These are phyloP conservation scores for Filobasidium wieringae DNA, from an alignment of 768 basidiomycete species.

Conservation along the genomic window DNA sequence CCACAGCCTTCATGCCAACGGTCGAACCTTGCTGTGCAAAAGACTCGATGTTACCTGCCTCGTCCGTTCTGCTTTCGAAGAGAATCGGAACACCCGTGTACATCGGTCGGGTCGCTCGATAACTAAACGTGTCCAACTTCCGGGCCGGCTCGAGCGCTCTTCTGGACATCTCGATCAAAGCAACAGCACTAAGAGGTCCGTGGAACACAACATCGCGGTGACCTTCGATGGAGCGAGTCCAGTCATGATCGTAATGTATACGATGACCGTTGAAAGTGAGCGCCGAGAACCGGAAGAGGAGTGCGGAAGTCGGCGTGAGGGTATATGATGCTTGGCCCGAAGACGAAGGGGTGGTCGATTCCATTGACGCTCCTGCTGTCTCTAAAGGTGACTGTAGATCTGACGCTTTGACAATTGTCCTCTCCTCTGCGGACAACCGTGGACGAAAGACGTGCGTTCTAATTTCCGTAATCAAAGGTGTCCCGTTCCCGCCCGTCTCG, in stretches of 20 bases:
- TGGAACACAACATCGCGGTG: conserved; percentile 56
- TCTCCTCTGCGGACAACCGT: too few species aligned
- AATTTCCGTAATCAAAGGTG: conserved; percentile 22
- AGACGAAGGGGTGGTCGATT: background rate
- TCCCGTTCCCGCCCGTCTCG: background rate
- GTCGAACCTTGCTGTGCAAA: conserved; percentile 44
- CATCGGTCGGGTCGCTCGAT: too few species aligned
- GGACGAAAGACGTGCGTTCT: conserved; percentile 31
- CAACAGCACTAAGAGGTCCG: conserved; percentile 66
- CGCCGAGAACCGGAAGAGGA: conserved; percentile 74
- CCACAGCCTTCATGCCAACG: conserved; percentile 50
- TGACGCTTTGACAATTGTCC: background rate
- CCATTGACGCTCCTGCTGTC: background rate
- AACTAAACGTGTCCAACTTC: too few species aligned
- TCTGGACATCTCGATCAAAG: conserved; percentile 50
- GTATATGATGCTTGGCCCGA: conserved; percentile 46
- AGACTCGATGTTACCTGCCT: too few species aligned
- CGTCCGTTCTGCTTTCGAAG: too few species aligned
- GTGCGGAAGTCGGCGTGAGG: conserved; percentile 57
- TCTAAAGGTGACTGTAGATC: background rate
- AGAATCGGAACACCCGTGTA: too few species aligned
- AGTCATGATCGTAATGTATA: conserved; percentile 70
- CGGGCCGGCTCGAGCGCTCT: conserved; percentile 39
- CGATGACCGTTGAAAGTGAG: conserved; percentile 75
- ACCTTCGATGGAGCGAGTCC: conserved; percentile 55